Conservation (phyloP, 1,284 basidiomycete genomes). For the Phaffia rhodozyma region DNA sequence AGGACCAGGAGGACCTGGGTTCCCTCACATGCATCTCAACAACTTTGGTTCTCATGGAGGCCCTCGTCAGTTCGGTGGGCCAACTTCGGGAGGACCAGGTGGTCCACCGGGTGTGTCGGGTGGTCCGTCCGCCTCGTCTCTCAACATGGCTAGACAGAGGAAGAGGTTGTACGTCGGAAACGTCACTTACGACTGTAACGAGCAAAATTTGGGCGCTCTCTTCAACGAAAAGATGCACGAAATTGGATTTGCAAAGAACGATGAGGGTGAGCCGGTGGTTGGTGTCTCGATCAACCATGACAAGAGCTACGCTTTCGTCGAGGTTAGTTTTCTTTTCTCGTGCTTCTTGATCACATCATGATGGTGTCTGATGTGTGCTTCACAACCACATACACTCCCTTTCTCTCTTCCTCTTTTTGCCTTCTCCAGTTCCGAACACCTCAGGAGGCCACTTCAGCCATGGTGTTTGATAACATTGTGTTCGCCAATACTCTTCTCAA, state of each 20-base stretch:
- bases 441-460: slow-evolving; percentile 88
- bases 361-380: neutral
- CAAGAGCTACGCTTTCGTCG: slow-evolving; percentile 94
- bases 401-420: neutral
- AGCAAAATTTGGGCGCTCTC: slow-evolving; percentile 77
- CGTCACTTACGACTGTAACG: slow-evolving; percentile 82
- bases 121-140: slow-evolving; percentile 25
- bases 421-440: slow-evolving; percentile 75
- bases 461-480: slow-evolving; percentile 93
- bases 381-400: slow-evolving; percentile 3
- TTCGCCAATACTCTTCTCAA: slow-evolving; percentile 85
- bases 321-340: slow-evolving; percentile 44
- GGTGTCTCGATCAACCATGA: slow-evolving; percentile 93
- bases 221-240: slow-evolving; percentile 94
- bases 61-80: slow-evolving; percentile 30
- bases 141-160: slow-evolving; percentile 53
- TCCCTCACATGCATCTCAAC: slow-evolving; percentile 33
- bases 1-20: slow-evolving; percentile 22
- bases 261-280: slow-evolving; percentile 77
- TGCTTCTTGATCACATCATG: neutral
- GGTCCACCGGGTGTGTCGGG: neutral
- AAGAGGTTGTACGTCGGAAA: slow-evolving; percentile 91
- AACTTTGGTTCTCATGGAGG: slow-evolving; percentile 26
- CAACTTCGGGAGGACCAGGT: slow-evolving; percentile 33
- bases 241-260: slow-evolving; percentile 68